Evolutionary conservation across 2,329 filamentous ascomycete species (phyloP).

Genomic region (Trichoderma simmonsii): DNA sequence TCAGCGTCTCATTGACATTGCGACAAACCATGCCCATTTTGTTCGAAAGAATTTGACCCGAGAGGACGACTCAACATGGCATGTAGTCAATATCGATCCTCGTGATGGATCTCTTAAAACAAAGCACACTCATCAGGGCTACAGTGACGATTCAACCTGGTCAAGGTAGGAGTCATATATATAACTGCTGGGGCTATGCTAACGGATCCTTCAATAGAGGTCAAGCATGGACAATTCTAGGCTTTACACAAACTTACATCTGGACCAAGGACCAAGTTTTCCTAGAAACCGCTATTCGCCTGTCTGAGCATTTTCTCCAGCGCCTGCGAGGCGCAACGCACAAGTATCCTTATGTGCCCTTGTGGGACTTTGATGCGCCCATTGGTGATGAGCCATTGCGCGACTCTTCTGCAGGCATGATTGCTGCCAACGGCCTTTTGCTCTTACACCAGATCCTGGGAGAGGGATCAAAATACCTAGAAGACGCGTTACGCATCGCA

Average conservation of each 20-base stretch:
- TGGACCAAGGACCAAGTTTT: slow-evolving; percentile 43
- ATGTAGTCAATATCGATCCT: slow-evolving; percentile 47
- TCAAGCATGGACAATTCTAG: slow-evolving; percentile 48
- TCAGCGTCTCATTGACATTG: slow-evolving; percentile 32
- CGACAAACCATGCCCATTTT: slow-evolving; percentile 38
- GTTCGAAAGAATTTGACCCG: slow-evolving; percentile 38
- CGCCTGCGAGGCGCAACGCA: slow-evolving; percentile 28
- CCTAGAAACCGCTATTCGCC: slow-evolving; percentile 40
- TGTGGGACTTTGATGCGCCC: slow-evolving; percentile 41
- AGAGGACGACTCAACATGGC: slow-evolving; percentile 33
- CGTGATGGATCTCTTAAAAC: slow-evolving; percentile 36
- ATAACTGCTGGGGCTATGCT: not conserved
- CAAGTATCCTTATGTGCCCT: slow-evolving; percentile 28
- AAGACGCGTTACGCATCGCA: slow-evolving; percentile 30
- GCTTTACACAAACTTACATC: slow-evolving; percentile 46
- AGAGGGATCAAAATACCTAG: slow-evolving; percentile 24
- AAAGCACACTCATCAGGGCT: slow-evolving; percentile 46
- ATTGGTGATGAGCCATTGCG: slow-evolving; percentile 32
- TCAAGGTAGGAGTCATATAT: slow-evolving; percentile 27
- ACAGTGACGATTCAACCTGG: slow-evolving; percentile 45
- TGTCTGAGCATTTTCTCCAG: slow-evolving; percentile 47
- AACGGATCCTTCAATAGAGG: slow-evolving; percentile 26
- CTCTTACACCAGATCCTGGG: slow-evolving; percentile 36
- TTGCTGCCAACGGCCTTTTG: slow-evolving; percentile 42
- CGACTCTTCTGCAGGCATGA: slow-evolving; percentile 38